Percentiles rank a stretch among this genome's conserved stretches.
phyloP scores from a whole-genome alignment of 176 grass and related monocot genomes.

The Leersia perrieri region DNA sequence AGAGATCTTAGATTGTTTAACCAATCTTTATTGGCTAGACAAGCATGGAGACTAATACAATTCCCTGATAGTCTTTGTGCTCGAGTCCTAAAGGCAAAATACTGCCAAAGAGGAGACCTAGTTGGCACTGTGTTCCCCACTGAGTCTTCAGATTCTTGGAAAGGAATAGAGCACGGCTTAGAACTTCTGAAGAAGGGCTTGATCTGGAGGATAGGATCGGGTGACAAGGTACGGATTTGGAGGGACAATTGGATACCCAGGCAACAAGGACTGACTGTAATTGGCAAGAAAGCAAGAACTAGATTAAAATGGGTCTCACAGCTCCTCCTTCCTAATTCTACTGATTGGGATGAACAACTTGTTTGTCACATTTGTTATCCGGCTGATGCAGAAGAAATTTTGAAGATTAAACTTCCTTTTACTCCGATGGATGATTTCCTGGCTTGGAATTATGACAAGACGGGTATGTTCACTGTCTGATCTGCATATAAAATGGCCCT shows the following conservation, averaged over 20 bases:
- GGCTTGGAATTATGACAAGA: no score
- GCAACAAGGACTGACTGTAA: neutral
- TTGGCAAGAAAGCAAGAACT: neutral
- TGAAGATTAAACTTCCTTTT: no score
- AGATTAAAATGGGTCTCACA: neutral
- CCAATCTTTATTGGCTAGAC: neutral
- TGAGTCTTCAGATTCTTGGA: neutral
- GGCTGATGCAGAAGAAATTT: no score
- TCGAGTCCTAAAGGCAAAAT: neutral
- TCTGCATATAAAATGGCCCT: no score
- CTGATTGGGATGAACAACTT: no score
- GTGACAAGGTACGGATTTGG: neutral
- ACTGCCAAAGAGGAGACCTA: neutral
- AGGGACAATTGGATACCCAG: neutral
- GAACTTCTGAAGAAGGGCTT: no score
- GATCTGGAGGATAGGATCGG: neutral
- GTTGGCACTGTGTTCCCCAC: neutral
- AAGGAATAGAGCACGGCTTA: neutral
- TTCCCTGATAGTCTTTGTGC: neutral
- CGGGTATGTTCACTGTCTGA: no score
- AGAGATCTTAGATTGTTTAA: neutral
- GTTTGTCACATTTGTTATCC: no score
- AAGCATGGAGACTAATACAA: neutral
- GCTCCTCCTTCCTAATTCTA: no score
- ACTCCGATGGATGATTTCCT: no score